A percentile compares a stretch with the other conserved stretches of the same genome.
Conservation (phyloP, 2,329 filamentous ascomycete species). For the Sphaerulina populicola region DNA sequence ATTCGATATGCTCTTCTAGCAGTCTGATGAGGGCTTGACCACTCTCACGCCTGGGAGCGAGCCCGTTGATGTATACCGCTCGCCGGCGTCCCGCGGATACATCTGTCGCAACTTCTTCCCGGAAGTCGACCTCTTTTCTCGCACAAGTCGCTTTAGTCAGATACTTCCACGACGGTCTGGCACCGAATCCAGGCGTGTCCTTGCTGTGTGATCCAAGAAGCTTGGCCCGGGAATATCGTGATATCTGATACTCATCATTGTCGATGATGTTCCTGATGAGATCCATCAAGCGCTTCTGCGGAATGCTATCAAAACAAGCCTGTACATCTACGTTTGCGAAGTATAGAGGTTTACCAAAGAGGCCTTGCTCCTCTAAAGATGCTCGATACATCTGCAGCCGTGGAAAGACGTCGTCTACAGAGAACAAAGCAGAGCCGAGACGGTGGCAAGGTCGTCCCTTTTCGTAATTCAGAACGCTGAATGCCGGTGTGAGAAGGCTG, state of each 20-base stretch:
- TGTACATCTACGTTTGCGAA: conserved; percentile 91
- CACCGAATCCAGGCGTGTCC: conserved; percentile 30
- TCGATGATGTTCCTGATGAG: conserved; percentile 54
- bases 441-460: conserved; percentile 47
- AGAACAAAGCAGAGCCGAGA: conserved; percentile 74
- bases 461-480: conserved; percentile 70
- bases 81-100: conserved; percentile 42
- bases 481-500: conserved; percentile 60
- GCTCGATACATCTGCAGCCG: conserved; percentile 63
- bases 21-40: conserved; percentile 58
- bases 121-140: conserved; percentile 28
- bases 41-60: conserved; percentile 50
- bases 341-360: conserved; percentile 49
- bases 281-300: conserved; percentile 63
- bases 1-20: conserved; percentile 67
- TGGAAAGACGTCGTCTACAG: conserved; percentile 68
- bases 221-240: conserved; percentile 65
- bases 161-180: conserved; percentile 35
- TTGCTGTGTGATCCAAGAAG: conserved; percentile 36
- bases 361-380: conserved; percentile 34
- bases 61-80: conserved; percentile 68
- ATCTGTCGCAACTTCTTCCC: conserved; percentile 22
- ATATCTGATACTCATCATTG: conserved; percentile 58
- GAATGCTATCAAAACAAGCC: conserved; percentile 91
- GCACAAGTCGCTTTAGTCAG: conserved; percentile 35